Base-by-base conservation (phyloP, 495 filamentous ascomycete species). In the Penicillium maclennaniae region DNA sequence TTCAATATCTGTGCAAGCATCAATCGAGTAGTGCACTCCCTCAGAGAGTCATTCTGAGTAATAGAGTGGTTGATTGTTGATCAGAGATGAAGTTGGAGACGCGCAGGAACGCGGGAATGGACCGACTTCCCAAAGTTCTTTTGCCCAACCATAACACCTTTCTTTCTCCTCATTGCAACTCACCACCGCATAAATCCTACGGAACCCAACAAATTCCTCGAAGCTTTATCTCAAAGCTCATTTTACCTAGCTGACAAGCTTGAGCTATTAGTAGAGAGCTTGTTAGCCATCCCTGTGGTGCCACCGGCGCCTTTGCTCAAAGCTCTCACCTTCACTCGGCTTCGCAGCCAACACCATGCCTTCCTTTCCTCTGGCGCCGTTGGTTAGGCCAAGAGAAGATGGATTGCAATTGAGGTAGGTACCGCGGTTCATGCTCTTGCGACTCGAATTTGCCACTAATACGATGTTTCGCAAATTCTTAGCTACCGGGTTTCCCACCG, bases 401-500 rank as follows among this genome's bases (percentile, higher is more conserved):
- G 72, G 72, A 21, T 50, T 82, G n/a, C 80, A 83, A 60, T 61
- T 83, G 34, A 78, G 80, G 81, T 83, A 66, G 7, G 6, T 4
- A 27, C 6, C 34, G 4, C 25, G 26, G 34, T 27, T 45, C 10
- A 43, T 48, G 20, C 40, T n/a, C 15, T 16, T 40, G 20, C 21
- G 16, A n/a, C 3, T 14, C 7, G 12, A 17, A 8, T 28, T 39
- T 15, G 15, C n/a, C 20, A 39, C 55, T 46, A 41, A 58, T 21
- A 15, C 45, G 46, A 46, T 37, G 36, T 28, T 40, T 27, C 31
- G 40, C 49, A 56, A 47, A 50, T 42, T 38, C 60, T 55, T 56
- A 93, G 88, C 69, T 95, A 95, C 63, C 79, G 87, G 48, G 77
- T 93, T 17, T 76, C 83, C 43, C 83, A 87, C 65, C 87, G 89